Conservation (phyloP, 257 asterid genomes). For the Penstemon davidsonii region DNA sequence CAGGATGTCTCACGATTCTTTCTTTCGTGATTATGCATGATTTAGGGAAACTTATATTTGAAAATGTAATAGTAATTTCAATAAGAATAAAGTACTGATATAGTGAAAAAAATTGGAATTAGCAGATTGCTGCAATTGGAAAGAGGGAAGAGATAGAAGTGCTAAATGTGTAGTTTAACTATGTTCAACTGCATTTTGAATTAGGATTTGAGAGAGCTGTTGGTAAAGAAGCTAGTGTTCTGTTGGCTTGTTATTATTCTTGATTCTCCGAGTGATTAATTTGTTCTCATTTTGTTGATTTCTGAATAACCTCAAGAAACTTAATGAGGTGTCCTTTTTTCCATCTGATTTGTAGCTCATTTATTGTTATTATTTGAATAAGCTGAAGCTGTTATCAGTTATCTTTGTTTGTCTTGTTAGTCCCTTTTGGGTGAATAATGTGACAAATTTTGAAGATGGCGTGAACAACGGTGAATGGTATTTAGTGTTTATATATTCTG, state of each 20-base stretch:
- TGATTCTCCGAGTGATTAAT: not conserved
- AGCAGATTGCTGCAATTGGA: slow-evolving; percentile 5
- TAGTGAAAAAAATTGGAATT: not conserved
- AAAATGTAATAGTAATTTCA: not conserved
- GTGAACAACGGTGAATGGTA: too few relatives aligned
- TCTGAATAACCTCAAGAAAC: not conserved
- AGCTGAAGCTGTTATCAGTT: not conserved
- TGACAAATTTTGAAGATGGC: not conserved
- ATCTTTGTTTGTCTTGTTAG: not conserved
- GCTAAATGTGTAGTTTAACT: not conserved
- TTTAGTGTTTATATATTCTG: not conserved
- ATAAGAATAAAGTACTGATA: not conserved
- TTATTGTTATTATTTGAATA: not conserved
- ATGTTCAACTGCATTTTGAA: slow-evolving; percentile 7
- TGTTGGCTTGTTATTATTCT: not conserved
- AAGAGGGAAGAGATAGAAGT: not conserved
- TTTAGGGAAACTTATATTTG: not conserved
- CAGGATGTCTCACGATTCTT: too few relatives aligned
- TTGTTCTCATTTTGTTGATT: not conserved
- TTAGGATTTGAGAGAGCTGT: not conserved
- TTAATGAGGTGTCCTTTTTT: not conserved
- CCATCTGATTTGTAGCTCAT: not conserved
- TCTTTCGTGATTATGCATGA: not conserved
- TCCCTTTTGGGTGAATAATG: not conserved
- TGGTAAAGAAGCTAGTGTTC: not conserved